Evolutionary conservation across 148 eudicot genomes (phyloP), one percentile per base, ranked within the genome.

Genomic region (Camellia japonica): DNA sequence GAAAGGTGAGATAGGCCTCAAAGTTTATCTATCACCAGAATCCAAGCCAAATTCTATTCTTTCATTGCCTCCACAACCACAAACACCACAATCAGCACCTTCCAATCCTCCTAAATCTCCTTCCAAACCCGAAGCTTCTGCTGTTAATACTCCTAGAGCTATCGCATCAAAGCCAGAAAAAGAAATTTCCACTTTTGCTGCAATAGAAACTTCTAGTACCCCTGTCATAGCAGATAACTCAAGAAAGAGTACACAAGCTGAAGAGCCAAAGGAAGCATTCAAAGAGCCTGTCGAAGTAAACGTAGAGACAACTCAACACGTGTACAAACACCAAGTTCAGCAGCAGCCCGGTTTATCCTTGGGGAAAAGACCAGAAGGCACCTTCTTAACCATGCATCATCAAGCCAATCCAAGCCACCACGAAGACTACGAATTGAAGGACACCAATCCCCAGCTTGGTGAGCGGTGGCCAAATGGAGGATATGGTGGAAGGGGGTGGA

Each of bases 371-470:
- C 68, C 81, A 58, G 83, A 77, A 59, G 84, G 75, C 16, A 52
- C 78, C 82, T 73, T 16, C 42, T 67, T 30, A 47, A 73, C 75
- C 59, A 80, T 80, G 80, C 90, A 86, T 89, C 85, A 74, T 20
- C 89, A 81, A 71, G 79, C 44, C 72, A 81, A 74, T 72, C 65
- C 51, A 1, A 65, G 72, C 66, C 83, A 81, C 12, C 85, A 77
- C 62, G 88, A 85, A n/a, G 91, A 91, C 56, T 91, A 84, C 68
- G 89, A 75, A 75, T 71, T 88, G 69, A 89, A 88, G 71, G 89
- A 88, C 60, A 63, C 89, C 1, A 83, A 73, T 74, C 89, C 85
- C 64, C 92, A 84, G 70, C 82, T 86, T 0, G 87, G 91, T 3
- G 91, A 85, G 69, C 84, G 79, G 19, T 85, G 89, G 95, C 86